A percentile compares a stretch with the other conserved stretches of the same genome.
phyloP scores from a whole-genome alignment of 495 filamentous ascomycete genomes.

The Umbilicaria muhlenbergii region DNA sequence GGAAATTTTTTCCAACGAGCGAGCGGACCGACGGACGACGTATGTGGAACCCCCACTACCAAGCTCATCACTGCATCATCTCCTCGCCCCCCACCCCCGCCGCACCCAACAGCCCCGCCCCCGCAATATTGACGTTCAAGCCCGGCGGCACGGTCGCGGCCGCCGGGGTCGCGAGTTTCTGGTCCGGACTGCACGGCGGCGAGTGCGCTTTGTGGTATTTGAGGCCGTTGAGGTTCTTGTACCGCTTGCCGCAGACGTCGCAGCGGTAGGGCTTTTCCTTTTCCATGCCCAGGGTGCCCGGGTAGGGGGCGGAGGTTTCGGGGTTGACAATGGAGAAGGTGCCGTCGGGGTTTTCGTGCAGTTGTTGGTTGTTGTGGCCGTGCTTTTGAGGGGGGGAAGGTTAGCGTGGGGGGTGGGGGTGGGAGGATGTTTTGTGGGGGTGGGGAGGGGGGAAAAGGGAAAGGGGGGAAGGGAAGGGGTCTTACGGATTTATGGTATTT shows the following conservation, averaged over 20 bases:
- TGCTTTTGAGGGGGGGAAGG: constrained; percentile 35
- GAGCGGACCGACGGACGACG: too few species aligned
- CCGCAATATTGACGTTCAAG: too few species aligned
- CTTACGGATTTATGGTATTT: constrained; percentile 69
- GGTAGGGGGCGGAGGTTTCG: constrained; percentile 82
- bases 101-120: too few species aligned
- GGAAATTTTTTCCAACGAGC: too few species aligned
- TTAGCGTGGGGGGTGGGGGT: constrained; percentile 5
- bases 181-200: constrained; percentile 47
- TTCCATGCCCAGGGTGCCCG: constrained; percentile 95
- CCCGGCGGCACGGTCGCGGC: too few species aligned
- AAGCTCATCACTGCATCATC: too few species aligned
- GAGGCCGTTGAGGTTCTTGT: constrained; percentile 95
- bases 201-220: constrained; percentile 88
- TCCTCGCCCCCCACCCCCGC: too few species aligned
- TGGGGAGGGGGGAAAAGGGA: neutral
- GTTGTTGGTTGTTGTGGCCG: constrained; percentile 88
- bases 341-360: constrained; percentile 89
- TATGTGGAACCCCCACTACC: too few species aligned
- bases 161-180: constrained; percentile 2
- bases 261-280: constrained; percentile 98
- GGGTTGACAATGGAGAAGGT: constrained; percentile 98
- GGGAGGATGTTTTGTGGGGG: constrained; percentile 2
- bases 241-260: constrained; percentile 91
- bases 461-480: constrained; percentile 6